phyloP scores from a whole-genome alignment of 1,284 basidiomycete species.

The Microbotryum saponariae region DNA sequence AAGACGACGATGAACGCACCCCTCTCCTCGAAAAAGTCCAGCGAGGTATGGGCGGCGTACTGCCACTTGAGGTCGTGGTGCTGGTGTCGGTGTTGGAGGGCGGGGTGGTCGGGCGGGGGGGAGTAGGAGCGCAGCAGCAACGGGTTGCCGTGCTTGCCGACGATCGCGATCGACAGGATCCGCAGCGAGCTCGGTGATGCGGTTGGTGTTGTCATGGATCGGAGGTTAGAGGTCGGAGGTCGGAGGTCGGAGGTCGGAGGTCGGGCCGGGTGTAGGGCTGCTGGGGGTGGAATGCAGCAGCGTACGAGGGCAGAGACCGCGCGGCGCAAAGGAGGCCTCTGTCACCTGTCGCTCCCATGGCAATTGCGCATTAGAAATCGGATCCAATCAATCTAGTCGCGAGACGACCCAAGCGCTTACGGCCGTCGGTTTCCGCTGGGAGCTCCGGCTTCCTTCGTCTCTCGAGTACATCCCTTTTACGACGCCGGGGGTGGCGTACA shows the following conservation, averaged over 20 bases:
- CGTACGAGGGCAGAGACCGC: neutral
- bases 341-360: no score
- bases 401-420: no score
- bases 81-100: constrained; percentile 9
- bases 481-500: no score
- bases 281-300: no score
- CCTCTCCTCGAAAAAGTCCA: constrained; percentile 42
- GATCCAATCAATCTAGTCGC: no score
- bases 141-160: constrained; percentile 30
- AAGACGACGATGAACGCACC: constrained; percentile 18
- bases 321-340: neutral
- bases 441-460: no score
- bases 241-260: neutral
- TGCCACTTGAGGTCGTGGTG: constrained; percentile 37
- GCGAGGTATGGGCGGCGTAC: constrained; percentile 39
- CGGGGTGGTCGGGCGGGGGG: neutral
- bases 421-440: no score
- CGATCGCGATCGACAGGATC: constrained; percentile 27
- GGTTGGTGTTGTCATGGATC: neutral
- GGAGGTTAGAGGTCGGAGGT: neutral
- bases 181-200: constrained; percentile 7
- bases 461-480: no score
- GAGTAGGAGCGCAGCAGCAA: constrained; percentile 25
- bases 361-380: no score
- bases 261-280: neutral